These are phyloP conservation scores for Neurospora tetrasperma DNA, from an alignment of 495 filamentous ascomycete species.

Conservation along the genomic window DNA sequence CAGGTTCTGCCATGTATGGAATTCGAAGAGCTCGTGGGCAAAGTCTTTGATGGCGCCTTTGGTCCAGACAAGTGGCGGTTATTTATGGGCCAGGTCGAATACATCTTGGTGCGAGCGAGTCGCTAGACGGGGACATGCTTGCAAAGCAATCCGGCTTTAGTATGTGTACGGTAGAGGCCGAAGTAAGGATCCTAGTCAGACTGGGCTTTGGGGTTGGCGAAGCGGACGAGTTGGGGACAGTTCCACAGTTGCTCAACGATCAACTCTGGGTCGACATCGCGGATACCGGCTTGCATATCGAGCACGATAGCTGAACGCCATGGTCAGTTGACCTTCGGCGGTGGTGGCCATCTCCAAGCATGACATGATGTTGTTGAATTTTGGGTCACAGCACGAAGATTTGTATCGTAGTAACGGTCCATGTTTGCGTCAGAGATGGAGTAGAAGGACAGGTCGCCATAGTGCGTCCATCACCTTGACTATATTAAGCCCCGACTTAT, in stretches of 20 bases:
- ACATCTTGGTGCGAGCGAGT: not conserved
- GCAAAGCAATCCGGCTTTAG: not conserved
- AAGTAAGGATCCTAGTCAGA: not conserved
- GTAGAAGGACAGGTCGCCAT: not conserved
- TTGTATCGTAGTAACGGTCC: not conserved
- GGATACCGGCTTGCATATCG: not conserved
- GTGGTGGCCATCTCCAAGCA: not conserved
- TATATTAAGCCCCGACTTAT: not conserved
- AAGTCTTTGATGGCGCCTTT: slow-evolving; percentile 2
- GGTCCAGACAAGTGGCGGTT: slow-evolving; percentile 2
- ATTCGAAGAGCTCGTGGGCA: not conserved
- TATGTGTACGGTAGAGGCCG: slow-evolving; percentile 1
- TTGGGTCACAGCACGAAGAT: not conserved
- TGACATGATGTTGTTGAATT: not conserved
- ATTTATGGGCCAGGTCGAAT: too few species aligned
- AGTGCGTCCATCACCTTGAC: not conserved
- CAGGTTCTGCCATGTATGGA: not conserved
- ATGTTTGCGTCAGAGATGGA: not conserved
- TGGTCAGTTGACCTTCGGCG: not conserved
- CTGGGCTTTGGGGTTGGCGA: not conserved
- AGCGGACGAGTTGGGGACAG: not conserved
- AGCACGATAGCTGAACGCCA: not conserved
- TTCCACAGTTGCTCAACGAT: not conserved
- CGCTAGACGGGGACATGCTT: not conserved
- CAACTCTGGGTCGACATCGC: not conserved